Evolutionary conservation across 148 eudicot genomes (phyloP).

Genomic region (Oxyria digyna): DNA sequence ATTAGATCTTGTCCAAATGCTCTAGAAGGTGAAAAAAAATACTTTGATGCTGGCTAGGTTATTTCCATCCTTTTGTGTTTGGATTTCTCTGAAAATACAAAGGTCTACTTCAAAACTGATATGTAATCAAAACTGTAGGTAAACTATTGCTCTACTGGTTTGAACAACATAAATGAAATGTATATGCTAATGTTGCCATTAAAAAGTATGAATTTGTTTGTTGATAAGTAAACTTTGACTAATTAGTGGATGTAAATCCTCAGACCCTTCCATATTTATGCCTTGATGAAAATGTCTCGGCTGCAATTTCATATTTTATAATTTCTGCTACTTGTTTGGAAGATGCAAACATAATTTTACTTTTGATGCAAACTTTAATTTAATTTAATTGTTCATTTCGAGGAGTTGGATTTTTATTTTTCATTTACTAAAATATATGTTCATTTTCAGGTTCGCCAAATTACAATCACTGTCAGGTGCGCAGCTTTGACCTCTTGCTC

Average conservation of each 20-base stretch:
- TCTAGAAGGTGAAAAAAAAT: not conserved
- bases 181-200: not conserved
- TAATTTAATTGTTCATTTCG: not conserved
- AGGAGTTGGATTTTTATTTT: not conserved
- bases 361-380: not conserved
- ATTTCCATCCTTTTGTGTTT: not conserved
- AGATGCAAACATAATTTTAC: not conserved
- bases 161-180: not conserved
- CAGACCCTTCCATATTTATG: not conserved
- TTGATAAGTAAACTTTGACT: not conserved
- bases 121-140: not conserved
- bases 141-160: not conserved
- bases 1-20: not conserved
- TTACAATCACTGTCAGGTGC: constrained; percentile 91
- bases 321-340: not conserved
- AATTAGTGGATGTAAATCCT: not conserved
- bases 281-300: not conserved
- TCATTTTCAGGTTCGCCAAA: constrained; percentile 79
- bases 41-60: not conserved
- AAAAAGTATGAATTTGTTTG: not conserved
- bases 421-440: not conserved
- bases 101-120: not conserved
- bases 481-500: constrained; percentile 5
- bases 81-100: not conserved
- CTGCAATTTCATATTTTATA: not conserved